These are phyloP conservation scores for Tetrapisispora namnaoensis DNA, from an alignment of 805 yeast species.

Conservation along the genomic window DNA sequence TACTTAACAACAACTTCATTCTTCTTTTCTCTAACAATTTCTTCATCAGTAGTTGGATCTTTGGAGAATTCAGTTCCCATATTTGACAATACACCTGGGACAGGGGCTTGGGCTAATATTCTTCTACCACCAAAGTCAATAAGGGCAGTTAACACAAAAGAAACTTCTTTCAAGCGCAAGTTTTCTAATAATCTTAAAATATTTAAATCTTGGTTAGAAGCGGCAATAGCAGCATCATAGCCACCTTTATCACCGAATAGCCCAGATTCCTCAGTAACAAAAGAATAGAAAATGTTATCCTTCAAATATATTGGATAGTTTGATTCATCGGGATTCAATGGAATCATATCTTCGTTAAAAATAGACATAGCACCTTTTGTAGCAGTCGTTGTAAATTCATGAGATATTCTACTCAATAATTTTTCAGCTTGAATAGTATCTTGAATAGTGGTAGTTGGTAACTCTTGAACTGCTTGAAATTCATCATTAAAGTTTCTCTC, in stretches of 20 bases:
- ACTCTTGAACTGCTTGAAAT: constrained; percentile 69
- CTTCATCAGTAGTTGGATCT: constrained; percentile 35
- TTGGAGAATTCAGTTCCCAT: constrained; percentile 32
- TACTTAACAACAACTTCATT: constrained; percentile 49
- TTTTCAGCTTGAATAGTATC: constrained; percentile 72
- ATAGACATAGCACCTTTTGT: constrained; percentile 71
- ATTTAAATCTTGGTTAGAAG: constrained; percentile 67
- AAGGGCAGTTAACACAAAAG: constrained; percentile 69
- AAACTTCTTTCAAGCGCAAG: constrained; percentile 51
- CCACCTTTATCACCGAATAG: constrained; percentile 63
- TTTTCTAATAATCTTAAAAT: constrained; percentile 62
- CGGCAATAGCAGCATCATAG: constrained; percentile 73
- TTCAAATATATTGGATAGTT: constrained; percentile 60
- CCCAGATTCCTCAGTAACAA: constrained; percentile 52
- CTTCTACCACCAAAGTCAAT: constrained; percentile 88
- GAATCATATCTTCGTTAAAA: constrained; percentile 58
- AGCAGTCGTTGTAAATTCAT: constrained; percentile 70
- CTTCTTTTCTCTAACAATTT: constrained; percentile 29
- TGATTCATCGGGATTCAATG: constrained; percentile 74
- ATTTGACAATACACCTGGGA: constrained; percentile 60
- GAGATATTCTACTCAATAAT: constrained; percentile 55
- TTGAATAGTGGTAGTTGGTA: constrained; percentile 46
- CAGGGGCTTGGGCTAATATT: constrained; percentile 86
- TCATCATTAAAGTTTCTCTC: constrained; percentile 87
- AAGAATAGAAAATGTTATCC: constrained; percentile 81